Conservation (phyloP, 345 rosid species). For the Gossypioides kirkii region DNA sequence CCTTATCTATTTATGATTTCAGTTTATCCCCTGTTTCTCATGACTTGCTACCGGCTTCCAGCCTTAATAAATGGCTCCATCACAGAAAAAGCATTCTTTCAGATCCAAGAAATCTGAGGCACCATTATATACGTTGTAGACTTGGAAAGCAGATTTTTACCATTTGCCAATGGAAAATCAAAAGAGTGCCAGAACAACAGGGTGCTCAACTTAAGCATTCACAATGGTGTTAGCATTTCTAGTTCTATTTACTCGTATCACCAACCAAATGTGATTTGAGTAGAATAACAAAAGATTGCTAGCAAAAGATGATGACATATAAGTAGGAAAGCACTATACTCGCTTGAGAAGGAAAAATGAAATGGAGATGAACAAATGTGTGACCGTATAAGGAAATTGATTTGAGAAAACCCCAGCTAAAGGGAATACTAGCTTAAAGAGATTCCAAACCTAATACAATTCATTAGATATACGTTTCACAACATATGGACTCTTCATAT, state of each 20-base stretch:
- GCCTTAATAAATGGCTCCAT: conserved; percentile 16
- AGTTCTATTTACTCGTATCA: neutral
- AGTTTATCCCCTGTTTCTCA: neutral
- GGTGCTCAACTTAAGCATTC: neutral
- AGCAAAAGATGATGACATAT: neutral
- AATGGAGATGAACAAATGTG: neutral
- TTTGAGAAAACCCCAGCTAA: neutral
- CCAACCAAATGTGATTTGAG: neutral
- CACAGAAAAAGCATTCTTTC: neutral
- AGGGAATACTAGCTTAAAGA: neutral
- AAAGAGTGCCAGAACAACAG: neutral
- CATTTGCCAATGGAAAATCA: neutral
- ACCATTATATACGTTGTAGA: neutral
- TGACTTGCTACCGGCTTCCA: neutral
- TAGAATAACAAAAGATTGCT: neutral
- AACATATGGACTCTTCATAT: neutral
- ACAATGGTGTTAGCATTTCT: neutral
- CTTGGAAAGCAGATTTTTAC: neutral
- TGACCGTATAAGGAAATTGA: neutral
- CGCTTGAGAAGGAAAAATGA: neutral
- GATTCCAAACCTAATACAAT: neutral
- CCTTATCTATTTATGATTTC: neutral
- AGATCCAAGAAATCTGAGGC: neutral
- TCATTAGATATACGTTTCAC: neutral
- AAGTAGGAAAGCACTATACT: neutral